phyloP scores from a whole-genome alignment of 257 asterid species.

The Lantana camara region DNA sequence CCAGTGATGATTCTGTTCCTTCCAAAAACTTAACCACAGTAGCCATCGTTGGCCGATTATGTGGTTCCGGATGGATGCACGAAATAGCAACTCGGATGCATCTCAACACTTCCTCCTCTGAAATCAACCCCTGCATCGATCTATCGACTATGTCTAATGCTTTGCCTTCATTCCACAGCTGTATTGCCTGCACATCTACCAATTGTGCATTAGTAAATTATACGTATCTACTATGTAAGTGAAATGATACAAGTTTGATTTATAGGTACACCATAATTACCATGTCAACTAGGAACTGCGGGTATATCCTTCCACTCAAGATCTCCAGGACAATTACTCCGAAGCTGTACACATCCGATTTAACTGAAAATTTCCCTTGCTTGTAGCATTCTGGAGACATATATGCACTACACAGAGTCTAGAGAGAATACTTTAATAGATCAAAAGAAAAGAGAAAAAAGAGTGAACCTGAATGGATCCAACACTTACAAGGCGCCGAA shows the following conservation, averaged over 20 bases:
- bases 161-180: no score
- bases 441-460: not conserved
- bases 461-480: not conserved
- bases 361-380: not conserved
- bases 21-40: not conserved
- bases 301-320: conserved; percentile 19
- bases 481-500: conserved; percentile 17
- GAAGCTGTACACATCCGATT: conserved; percentile 28
- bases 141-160: no score
- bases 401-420: conserved; percentile 20
- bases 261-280: no score
- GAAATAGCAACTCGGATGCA: not conserved
- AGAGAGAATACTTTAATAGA: not conserved
- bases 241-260: no score
- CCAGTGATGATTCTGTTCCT: not conserved
- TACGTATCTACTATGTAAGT: no score
- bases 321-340: conserved; percentile 27
- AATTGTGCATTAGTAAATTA: no score
- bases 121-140: not conserved
- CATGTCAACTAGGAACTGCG: not conserved
- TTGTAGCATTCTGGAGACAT: not conserved
- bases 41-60: not conserved
- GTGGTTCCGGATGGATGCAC: not conserved
- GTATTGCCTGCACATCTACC: no score
- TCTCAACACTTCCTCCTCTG: not conserved